Conservation (phyloP, 257 asterid genomes). For the Mentha longifolia region DNA sequence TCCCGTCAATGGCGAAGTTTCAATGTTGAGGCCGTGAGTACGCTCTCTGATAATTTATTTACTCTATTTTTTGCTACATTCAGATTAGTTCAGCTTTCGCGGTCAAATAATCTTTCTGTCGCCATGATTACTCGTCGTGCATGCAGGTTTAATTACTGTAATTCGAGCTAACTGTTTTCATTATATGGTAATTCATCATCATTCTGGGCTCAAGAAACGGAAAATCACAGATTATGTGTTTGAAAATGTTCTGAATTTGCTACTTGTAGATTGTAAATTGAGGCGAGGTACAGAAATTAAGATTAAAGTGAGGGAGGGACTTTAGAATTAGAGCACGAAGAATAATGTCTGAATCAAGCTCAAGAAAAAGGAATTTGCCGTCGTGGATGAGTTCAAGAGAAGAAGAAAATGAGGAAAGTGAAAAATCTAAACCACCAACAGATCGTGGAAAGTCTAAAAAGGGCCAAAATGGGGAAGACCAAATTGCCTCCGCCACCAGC, state of each 20-base stretch:
- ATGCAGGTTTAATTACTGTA: conserved; percentile 26
- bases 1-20: conserved; percentile 25
- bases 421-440: conserved; percentile 38
- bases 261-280: conserved; percentile 34
- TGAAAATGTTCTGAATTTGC: conserved; percentile 7
- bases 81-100: conserved; percentile 15
- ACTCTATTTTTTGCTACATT: background rate
- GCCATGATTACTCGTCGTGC: conserved; percentile 24
- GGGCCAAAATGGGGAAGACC: conserved; percentile 32
- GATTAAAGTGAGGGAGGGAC: conserved; percentile 25
- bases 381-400: conserved; percentile 86
- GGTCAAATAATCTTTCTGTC: conserved; percentile 17
- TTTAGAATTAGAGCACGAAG: background rate
- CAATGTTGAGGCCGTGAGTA: conserved; percentile 14
- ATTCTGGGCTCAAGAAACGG: conserved; percentile 10
- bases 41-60: background rate
- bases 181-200: background rate
- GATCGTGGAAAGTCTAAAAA: conserved; percentile 33
- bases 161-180: conserved; percentile 18
- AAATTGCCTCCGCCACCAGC: conserved; percentile 33
- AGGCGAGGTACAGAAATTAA: conserved; percentile 17
- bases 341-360: conserved; percentile 49
- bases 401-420: conserved; percentile 42
- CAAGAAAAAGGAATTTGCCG: conserved; percentile 76
- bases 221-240: conserved; percentile 6